phyloP scores from a whole-genome alignment of 768 basidiomycete species.

The Termitomyces sp. region DNA sequence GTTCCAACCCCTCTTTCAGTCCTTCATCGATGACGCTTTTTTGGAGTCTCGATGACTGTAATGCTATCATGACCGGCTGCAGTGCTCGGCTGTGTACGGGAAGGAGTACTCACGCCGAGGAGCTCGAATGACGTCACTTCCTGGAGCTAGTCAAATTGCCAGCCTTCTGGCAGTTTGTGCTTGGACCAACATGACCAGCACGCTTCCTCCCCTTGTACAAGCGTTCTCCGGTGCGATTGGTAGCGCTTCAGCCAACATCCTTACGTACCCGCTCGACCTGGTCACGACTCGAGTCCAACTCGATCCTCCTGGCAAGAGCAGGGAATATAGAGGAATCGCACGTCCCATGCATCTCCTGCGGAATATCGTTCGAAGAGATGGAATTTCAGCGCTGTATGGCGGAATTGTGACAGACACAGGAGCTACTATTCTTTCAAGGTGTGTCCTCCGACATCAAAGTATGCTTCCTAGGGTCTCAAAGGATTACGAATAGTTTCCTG shows the following conservation, averaged over 20 bases:
- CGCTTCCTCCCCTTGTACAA: constrained; percentile 39
- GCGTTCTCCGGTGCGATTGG: constrained; percentile 50
- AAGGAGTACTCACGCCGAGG: too few species aligned
- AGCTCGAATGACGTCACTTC: not conserved
- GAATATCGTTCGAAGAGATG: not conserved
- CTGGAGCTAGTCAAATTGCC: not conserved
- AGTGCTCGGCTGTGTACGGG: not conserved
- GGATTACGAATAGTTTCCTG: not conserved
- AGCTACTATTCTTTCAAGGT: not conserved
- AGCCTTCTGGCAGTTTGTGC: not conserved
- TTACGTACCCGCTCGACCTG: constrained; percentile 57
- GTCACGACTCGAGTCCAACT: constrained; percentile 46
- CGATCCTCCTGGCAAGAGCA: constrained; percentile 16
- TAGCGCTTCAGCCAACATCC: constrained; percentile 42
- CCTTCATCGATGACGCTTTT: not conserved
- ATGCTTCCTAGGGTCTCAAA: not conserved
- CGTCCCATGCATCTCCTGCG: not conserved
- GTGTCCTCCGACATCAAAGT: not conserved
- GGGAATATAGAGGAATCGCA: not conserved
- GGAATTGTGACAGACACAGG: not conserved
- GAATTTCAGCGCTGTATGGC: not conserved
- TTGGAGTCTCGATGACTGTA: not conserved
- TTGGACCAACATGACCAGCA: constrained; percentile 42
- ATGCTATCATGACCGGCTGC: not conserved
- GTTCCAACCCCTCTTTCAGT: not conserved